phyloP scores from a whole-genome alignment of 495 filamentous ascomycete genomes.

The Ramalina intermedia region DNA sequence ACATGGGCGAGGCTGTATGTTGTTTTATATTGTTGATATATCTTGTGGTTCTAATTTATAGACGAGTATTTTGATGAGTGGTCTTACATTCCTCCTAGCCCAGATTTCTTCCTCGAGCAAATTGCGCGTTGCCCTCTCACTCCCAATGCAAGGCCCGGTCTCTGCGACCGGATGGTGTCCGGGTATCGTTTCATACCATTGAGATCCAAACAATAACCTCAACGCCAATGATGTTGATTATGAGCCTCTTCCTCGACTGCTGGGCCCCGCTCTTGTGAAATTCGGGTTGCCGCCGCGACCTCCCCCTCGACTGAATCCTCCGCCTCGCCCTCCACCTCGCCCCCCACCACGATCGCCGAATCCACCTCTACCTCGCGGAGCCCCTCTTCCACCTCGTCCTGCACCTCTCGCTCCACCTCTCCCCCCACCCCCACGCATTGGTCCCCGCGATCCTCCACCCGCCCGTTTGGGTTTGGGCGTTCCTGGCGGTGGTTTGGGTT shows the following conservation, averaged over 20 bases:
- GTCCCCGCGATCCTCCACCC: constrained; percentile 38
- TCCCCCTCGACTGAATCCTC: constrained; percentile 12
- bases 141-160: no score
- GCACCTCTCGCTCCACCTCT: constrained; percentile 26
- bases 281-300: constrained; percentile 14
- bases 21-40: no score
- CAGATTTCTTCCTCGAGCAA: no score
- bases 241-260: constrained; percentile 15
- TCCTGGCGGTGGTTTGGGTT: constrained; percentile 69
- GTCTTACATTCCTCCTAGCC: no score
- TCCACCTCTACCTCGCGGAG: constrained; percentile 25
- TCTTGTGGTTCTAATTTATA: no score
- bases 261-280: constrained; percentile 11
- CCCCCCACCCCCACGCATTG: constrained; percentile 26
- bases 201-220: neutral
- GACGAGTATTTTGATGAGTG: no score
- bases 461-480: constrained; percentile 43
- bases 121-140: no score
- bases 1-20: no score
- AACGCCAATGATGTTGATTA: constrained; percentile 7
- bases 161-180: no score
- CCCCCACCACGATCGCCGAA: constrained; percentile 23
- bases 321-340: constrained; percentile 23
- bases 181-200: neutral
- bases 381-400: constrained; percentile 31